phyloP scores from a whole-genome alignment of 1,284 basidiomycete species.

The Malassezia sympodialis region DNA sequence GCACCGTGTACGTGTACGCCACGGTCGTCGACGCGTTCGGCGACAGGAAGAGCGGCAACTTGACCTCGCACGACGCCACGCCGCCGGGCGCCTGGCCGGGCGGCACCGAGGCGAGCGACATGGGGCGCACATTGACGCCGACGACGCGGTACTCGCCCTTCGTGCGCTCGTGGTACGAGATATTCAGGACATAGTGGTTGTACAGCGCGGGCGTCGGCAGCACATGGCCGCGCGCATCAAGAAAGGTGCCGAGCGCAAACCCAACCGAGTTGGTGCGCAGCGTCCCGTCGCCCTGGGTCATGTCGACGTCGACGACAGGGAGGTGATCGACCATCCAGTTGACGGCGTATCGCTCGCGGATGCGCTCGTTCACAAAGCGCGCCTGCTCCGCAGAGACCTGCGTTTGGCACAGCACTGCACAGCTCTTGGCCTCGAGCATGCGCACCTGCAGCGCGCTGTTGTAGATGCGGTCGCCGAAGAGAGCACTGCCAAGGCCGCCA shows the following conservation, averaged over 20 bases:
- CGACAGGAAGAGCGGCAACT: conserved; percentile 26
- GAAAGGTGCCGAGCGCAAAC: conserved; percentile 46
- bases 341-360: conserved; percentile 81
- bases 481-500: conserved; percentile 79
- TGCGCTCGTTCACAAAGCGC: conserved; percentile 80
- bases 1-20: conserved; percentile 78
- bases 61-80: conserved; percentile 21
- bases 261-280: conserved; percentile 57
- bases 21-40: conserved; percentile 61
- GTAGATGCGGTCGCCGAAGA: conserved; percentile 93
- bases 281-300: conserved; percentile 38
- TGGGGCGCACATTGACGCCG: conserved; percentile 40
- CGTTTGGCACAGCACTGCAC: conserved; percentile 63
- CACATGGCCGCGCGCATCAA: conserved; percentile 48
- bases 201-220: conserved; percentile 35
- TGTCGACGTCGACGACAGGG: conserved; percentile 59
- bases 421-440: conserved; percentile 65
- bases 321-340: conserved; percentile 93
- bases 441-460: conserved; percentile 73
- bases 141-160: conserved; percentile 42
- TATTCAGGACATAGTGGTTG: conserved; percentile 45
- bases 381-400: conserved; percentile 63
- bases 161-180: conserved; percentile 41
- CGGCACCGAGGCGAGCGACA: conserved; percentile 27
- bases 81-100: conserved; percentile 6